A percentile compares a stretch with the other conserved stretches of the same genome.
phyloP scores from a whole-genome alignment of 129 eudicot species.

The Scalesia atractyloides region DNA sequence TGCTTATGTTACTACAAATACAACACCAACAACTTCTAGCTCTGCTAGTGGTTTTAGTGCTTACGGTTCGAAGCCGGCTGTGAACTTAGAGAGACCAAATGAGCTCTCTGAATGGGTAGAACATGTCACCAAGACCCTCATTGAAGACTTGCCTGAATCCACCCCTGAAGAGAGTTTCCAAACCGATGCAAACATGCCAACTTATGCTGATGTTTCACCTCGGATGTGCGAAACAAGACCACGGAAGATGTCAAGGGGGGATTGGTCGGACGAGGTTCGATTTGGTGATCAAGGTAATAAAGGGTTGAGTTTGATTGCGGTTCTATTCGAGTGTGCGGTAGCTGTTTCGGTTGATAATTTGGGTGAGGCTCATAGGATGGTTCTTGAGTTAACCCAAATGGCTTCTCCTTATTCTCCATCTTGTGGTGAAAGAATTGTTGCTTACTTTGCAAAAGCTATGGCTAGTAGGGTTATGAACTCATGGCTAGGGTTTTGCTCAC shows the following conservation, averaged over 20 bases:
- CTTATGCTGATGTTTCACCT: slow-evolving; percentile 30
- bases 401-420: slow-evolving; percentile 79
- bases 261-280: slow-evolving; percentile 11
- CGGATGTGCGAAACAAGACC: slow-evolving; percentile 55
- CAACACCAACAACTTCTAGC: slow-evolving; percentile 16
- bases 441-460: slow-evolving; percentile 84
- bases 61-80: slow-evolving; percentile 22
- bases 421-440: slow-evolving; percentile 78
- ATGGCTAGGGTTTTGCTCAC: slow-evolving; percentile 75
- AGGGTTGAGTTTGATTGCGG: slow-evolving; percentile 49
- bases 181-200: slow-evolving; percentile 22
- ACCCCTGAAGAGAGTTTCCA: slow-evolving; percentile 45
- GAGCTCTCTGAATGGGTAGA: slow-evolving; percentile 87
- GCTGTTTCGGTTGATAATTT: slow-evolving; percentile 84
- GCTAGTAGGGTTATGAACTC: slow-evolving; percentile 71
- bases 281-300: slow-evolving; percentile 27
- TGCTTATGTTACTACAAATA: slow-evolving; percentile 18
- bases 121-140: slow-evolving; percentile 69
- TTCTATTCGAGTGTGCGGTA: slow-evolving; percentile 75
- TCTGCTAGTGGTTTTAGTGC: slow-evolving; percentile 32
- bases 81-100: slow-evolving; percentile 39
- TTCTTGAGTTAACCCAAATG: slow-evolving; percentile 71
- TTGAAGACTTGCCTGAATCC: slow-evolving; percentile 66
- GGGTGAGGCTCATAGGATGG: slow-evolving; percentile 75
- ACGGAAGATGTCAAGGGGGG: slow-evolving; percentile 40